Evolutionary conservation across 352 stramenopile genomes (phyloP).

Genomic region (Hyaloperonospora arabidopsidis): DNA sequence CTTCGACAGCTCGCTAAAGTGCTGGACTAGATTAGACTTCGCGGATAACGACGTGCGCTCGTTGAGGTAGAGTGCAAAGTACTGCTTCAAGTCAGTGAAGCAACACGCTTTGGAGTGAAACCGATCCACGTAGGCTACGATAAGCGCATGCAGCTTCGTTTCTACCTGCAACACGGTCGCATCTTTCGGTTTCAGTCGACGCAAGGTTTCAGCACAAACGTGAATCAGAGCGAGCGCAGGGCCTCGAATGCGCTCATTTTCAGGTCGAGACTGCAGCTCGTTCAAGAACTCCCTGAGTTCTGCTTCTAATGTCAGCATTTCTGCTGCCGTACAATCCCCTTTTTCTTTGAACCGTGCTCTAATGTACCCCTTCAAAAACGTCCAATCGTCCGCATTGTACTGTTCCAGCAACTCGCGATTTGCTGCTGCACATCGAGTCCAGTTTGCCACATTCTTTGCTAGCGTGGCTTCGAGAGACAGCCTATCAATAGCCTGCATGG

Average conservation of each 20-base stretch:
- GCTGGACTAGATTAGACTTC: constrained; percentile 31
- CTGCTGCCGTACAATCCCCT: constrained; percentile 1
- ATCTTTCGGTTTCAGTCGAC: constrained; percentile 25
- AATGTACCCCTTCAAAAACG: constrained; percentile 65
- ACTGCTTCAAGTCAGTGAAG: constrained; percentile 82
- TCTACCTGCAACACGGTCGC: constrained; percentile 30
- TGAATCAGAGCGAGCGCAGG: constrained; percentile 63
- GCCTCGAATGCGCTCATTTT: constrained; percentile 53
- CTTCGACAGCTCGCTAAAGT: constrained; percentile 32
- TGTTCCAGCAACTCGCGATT: constrained; percentile 56
- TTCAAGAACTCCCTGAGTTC: constrained; percentile 35
- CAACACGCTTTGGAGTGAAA: constrained; percentile 81
- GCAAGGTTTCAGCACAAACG: constrained; percentile 40
- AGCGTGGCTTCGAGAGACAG: constrained; percentile 62
- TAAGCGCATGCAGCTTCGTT: constrained; percentile 33
- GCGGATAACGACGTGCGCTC: constrained; percentile 29
- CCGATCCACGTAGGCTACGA: constrained; percentile 52
- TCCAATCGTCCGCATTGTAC: constrained; percentile 79
- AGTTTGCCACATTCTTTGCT: constrained; percentile 42
- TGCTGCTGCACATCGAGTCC: constrained; percentile 41
- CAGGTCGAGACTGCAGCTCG: constrained; percentile 35
- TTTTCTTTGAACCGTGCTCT: constrained; percentile 37
- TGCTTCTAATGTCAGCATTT: constrained; percentile 24
- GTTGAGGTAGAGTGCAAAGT: constrained; percentile 41
- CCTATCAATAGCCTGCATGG: constrained; percentile 75